phyloP scores from a whole-genome alignment of 192 early-diverging fungal species.

The Coemansia sp. region DNA sequence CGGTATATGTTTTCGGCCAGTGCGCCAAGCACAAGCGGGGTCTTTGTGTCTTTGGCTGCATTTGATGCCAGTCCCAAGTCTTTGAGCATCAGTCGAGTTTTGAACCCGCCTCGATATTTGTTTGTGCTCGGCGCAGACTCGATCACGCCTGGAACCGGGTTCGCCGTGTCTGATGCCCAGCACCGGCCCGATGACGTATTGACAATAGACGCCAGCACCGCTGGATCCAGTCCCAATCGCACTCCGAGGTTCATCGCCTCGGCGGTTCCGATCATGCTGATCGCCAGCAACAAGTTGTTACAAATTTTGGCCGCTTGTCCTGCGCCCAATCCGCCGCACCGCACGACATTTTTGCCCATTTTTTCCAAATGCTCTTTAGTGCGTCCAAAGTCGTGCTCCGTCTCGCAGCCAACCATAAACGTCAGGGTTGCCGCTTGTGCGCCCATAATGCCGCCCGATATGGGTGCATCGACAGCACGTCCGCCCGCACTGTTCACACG shows the following conservation, averaged over 20 bases:
- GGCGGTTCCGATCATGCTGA: slow-evolving; percentile 88
- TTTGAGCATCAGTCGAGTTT: slow-evolving; percentile 86
- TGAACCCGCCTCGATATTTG: slow-evolving; percentile 90
- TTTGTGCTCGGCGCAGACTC: slow-evolving; percentile 74
- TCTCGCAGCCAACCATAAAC: slow-evolving; percentile 90
- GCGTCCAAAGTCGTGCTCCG: slow-evolving; percentile 58
- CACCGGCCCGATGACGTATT: slow-evolving; percentile 88
- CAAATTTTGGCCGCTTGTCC: slow-evolving; percentile 95
- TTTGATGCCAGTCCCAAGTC: slow-evolving; percentile 87
- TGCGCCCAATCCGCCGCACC: slow-evolving; percentile 80
- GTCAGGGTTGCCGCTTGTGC: slow-evolving; percentile 89
- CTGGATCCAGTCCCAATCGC: slow-evolving; percentile 84
- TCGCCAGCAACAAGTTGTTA: slow-evolving; percentile 96
- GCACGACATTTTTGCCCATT: slow-evolving; percentile 91
- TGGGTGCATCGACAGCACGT: slow-evolving; percentile 85
- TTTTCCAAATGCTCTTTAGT: slow-evolving; percentile 61
- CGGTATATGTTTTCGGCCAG: slow-evolving; percentile 83
- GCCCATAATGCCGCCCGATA: slow-evolving; percentile 89
- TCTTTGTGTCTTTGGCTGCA: slow-evolving; percentile 82
- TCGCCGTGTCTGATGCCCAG: slow-evolving; percentile 92
- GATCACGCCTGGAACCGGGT: slow-evolving; percentile 84
- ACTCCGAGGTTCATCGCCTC: slow-evolving; percentile 94
- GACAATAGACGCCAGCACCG: slow-evolving; percentile 78
- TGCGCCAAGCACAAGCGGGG: slow-evolving; percentile 71
- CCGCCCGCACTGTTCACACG: slow-evolving; percentile 62